These are phyloP conservation scores for Globisporangium sylvaticum DNA, from an alignment of 352 stramenopile genomes.

Conservation along the genomic window DNA sequence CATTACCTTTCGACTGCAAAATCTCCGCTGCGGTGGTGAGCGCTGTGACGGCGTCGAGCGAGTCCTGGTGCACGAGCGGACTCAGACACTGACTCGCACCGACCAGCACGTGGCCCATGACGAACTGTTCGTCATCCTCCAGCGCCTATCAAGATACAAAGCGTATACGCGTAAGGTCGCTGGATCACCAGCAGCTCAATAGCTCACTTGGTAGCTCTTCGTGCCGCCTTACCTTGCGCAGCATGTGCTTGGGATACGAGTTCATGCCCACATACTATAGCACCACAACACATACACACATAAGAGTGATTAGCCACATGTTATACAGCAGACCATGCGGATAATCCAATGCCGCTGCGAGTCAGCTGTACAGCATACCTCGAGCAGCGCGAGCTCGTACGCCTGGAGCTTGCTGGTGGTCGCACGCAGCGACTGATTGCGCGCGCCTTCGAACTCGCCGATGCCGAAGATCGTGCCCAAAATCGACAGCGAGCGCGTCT, in stretches of 20 bases:
- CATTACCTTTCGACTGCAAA: conserved; percentile 31
- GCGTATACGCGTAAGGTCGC: background rate
- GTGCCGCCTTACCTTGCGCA: conserved; percentile 37
- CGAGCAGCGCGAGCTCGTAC: conserved; percentile 64
- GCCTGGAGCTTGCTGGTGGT: conserved; percentile 66
- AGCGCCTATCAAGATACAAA: conserved; percentile 26
- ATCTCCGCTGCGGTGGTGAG: conserved; percentile 33
- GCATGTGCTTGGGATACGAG: conserved; percentile 65
- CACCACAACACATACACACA: background rate
- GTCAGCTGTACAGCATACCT: conserved; percentile 24
- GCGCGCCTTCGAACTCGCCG: conserved; percentile 71
- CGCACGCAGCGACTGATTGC: conserved; percentile 49
- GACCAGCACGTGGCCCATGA: conserved; percentile 85
- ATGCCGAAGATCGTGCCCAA: conserved; percentile 78
- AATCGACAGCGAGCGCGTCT: conserved; percentile 50
- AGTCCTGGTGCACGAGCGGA: conserved; percentile 63
- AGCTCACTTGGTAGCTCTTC: background rate
- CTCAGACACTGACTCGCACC: conserved; percentile 64
- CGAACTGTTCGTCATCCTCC: conserved; percentile 49
- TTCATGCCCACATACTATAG: conserved; percentile 78
- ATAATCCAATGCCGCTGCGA: conserved; percentile 2
- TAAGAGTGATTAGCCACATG: background rate
- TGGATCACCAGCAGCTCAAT: background rate
- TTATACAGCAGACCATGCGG: background rate
- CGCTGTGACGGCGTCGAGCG: conserved; percentile 38